Conservation (phyloP, 73 alveolate species). For the Paramecium octaurelia region DNA sequence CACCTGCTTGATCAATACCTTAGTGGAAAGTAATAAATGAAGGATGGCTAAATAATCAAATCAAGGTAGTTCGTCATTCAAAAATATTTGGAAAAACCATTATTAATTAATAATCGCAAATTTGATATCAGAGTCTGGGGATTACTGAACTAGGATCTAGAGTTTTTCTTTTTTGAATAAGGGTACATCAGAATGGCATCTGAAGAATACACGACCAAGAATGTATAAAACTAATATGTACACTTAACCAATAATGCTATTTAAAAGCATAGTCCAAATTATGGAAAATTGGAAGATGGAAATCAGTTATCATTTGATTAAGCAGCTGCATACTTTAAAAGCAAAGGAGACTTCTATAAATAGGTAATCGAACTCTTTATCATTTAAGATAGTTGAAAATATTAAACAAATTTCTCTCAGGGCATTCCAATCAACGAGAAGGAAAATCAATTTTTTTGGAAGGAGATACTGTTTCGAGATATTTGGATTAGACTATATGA, state of each 20-base stretch:
- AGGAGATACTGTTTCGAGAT: conserved; percentile 84
- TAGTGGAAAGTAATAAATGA: neutral
- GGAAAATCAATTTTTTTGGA: conserved; percentile 66
- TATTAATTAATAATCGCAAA: conserved; percentile 76
- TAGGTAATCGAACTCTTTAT: neutral
- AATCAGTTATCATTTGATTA: conserved; percentile 75
- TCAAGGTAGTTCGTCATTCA: conserved; percentile 63
- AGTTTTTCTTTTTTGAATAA: conserved; percentile 74
- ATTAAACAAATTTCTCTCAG: conserved; percentile 49
- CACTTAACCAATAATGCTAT: conserved; percentile 89
- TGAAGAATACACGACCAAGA: conserved; percentile 59
- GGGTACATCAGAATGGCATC: conserved; percentile 83
- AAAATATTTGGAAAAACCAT: conserved; percentile 82
- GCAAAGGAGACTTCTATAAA: conserved; percentile 8
- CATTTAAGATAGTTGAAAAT: conserved; percentile 31
- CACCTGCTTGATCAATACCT: neutral
- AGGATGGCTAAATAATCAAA: neutral
- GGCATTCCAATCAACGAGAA: conserved; percentile 63
- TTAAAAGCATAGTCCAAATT: conserved; percentile 68
- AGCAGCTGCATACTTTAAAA: conserved; percentile 65
- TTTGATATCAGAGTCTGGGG: conserved; percentile 90
- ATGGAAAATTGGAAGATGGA: conserved; percentile 88
- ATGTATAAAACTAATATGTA: conserved; percentile 70
- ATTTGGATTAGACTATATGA: conserved; percentile 88
- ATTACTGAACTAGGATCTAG: conserved; percentile 69